Percentiles rank a stretch among this genome's conserved stretches.
phyloP scores from a whole-genome alignment of 768 basidiomycete species.

The Amylocystis lapponica region DNA sequence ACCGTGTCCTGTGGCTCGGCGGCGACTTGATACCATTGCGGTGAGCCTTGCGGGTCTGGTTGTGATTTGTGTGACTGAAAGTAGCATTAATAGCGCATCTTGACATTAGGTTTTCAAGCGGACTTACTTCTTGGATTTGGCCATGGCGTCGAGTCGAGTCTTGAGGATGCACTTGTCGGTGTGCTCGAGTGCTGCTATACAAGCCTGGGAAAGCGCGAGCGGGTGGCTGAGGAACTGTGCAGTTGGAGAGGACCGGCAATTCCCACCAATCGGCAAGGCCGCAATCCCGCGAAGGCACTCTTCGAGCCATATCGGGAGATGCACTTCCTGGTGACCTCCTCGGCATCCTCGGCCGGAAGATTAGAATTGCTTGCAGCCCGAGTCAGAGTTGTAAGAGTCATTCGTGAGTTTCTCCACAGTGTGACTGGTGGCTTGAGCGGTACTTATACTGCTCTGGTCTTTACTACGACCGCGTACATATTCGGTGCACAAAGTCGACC shows the following conservation, averaged over 20 bases:
- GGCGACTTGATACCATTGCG: conserved; percentile 94
- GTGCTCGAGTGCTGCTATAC: background rate
- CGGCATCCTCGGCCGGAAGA: too few relatives aligned
- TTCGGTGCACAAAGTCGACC: background rate
- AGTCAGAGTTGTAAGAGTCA: too few relatives aligned
- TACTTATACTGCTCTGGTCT: too few relatives aligned
- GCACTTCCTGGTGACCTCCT: too few relatives aligned
- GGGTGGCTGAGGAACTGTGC: conserved; percentile 26
- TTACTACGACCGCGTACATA: too few relatives aligned
- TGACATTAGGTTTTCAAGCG: too few relatives aligned
- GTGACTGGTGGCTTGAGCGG: too few relatives aligned
- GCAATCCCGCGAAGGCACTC: too few relatives aligned
- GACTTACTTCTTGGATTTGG: conserved; percentile 96
- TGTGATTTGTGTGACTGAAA: conserved; percentile 85
- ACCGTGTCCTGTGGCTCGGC: conserved; percentile 64
- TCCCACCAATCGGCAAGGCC: background rate
- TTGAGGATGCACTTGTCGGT: conserved; percentile 13
- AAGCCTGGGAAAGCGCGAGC: conserved; percentile 4
- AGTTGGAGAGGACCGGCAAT: conserved; percentile 11
- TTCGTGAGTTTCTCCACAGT: too few relatives aligned
- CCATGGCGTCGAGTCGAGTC: conserved; percentile 49
- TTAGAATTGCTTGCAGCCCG: too few relatives aligned
- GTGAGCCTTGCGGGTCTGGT: conserved; percentile 96
- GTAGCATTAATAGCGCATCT: conserved; percentile 1
- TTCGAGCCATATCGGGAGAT: too few relatives aligned